Conservation (phyloP, 78 protist genomes). For the slime mould (Dictyostelium discoideum) region DNA sequence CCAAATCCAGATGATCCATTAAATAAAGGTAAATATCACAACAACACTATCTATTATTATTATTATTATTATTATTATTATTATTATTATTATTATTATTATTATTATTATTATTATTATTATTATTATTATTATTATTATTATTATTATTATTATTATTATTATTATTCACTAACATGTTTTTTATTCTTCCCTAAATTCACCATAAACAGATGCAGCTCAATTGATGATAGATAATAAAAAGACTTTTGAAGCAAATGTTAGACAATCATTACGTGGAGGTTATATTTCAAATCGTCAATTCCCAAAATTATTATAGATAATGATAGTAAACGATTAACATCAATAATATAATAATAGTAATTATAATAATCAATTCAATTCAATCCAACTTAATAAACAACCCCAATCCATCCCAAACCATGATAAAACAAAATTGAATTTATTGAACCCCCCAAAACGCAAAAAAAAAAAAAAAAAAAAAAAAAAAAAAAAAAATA, state of each 20-base stretch:
- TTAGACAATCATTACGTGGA: constrained; percentile 82
- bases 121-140: not conserved
- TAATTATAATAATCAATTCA: not conserved
- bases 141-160: not conserved
- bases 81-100: too few species aligned
- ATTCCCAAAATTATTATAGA: constrained; percentile 27
- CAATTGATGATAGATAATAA: constrained; percentile 75
- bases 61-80: not conserved
- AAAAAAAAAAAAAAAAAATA: too few species aligned
- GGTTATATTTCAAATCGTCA: constrained; percentile 71
- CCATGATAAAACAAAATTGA: not conserved
- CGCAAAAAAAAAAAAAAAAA: not conserved
- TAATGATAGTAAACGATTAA: not conserved
- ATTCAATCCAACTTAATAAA: not conserved
- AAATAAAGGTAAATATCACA: constrained; percentile 56
- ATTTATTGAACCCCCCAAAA: not conserved
- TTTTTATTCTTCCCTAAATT: not conserved
- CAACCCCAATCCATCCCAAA: too few species aligned
- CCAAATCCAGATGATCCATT: constrained; percentile 95
- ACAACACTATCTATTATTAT: not conserved
- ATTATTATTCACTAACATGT: not conserved
- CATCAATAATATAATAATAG: not conserved
- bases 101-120: not conserved
- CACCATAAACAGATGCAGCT: constrained; percentile 72
- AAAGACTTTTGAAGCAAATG: constrained; percentile 80